phyloP scores from a whole-genome alignment of 768 basidiomycete species.

The Suillus tomentosus region DNA sequence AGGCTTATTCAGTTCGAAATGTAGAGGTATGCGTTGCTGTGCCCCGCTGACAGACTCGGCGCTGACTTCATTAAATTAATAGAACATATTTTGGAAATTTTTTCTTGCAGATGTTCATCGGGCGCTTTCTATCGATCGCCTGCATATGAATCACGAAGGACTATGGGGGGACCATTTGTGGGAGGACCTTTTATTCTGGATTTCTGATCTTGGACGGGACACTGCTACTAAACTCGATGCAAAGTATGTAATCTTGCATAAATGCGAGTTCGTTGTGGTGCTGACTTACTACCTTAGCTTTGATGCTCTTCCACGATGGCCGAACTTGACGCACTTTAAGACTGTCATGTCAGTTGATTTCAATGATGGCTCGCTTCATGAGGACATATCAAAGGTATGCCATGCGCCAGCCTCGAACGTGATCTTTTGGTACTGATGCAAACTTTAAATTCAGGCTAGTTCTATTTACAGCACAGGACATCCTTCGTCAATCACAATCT shows the following conservation, averaged over 20 bases:
- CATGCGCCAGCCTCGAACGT: background rate
- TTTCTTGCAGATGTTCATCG: conserved; percentile 35
- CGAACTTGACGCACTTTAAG: conserved; percentile 36
- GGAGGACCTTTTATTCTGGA: conserved; percentile 24
- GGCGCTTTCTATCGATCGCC: conserved; percentile 38
- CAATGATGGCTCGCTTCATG: conserved; percentile 37
- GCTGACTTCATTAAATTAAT: background rate
- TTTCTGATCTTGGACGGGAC: conserved; percentile 11
- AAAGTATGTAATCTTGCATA: conserved; percentile 22
- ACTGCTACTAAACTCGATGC: conserved; percentile 14
- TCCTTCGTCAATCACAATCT: conserved; percentile 17
- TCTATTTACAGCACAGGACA: conserved; percentile 30
- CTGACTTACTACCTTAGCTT: conserved; percentile 22
- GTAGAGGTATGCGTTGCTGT: conserved; percentile 17
- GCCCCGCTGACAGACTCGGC: background rate
- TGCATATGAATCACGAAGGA: conserved; percentile 41
- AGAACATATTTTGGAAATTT: conserved; percentile 40
- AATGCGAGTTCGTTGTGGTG: conserved; percentile 4
- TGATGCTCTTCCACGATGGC: conserved; percentile 33
- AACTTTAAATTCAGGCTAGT: conserved; percentile 24
- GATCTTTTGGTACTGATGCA: background rate
- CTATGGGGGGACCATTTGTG: conserved; percentile 36
- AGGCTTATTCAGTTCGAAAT: conserved; percentile 15
- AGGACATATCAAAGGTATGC: conserved; percentile 39
- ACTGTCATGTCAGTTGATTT: conserved; percentile 30